phyloP scores from a whole-genome alignment of 306 rosid species.

The Medicago truncatula region MtrunA17r5.0-ANR NC_053042.1:51206501-51207000 shows the following conservation, averaged over 20 bases:
- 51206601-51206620: not conserved
- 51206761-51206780: constrained; percentile 90
- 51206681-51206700: constrained; percentile 70
- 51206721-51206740: constrained; percentile 93
- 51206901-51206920: no score
- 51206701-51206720: constrained; percentile 98
- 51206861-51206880: not conserved
- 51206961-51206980: no score
- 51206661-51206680: constrained; percentile 16
- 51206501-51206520: not conserved
- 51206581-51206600: constrained; percentile 20
- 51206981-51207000: no score
- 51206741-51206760: constrained; percentile 95
- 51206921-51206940: no score
- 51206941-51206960: no score
- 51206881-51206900: no score
- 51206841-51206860: constrained; percentile 88
- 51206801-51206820: constrained; percentile 95
- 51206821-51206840: constrained; percentile 98
- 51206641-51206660: constrained; percentile 13
- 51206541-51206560: not conserved
- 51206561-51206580: constrained; percentile 17
- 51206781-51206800: constrained; percentile 73
- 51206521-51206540: not conserved
- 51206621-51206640: constrained; percentile 10